Percentiles rank a stretch among this genome's conserved stretches.
These are phyloP conservation scores for Leccinum incarnatum DNA, from an alignment of 768 basidiomycete species.

Conservation along the genomic window DNA sequence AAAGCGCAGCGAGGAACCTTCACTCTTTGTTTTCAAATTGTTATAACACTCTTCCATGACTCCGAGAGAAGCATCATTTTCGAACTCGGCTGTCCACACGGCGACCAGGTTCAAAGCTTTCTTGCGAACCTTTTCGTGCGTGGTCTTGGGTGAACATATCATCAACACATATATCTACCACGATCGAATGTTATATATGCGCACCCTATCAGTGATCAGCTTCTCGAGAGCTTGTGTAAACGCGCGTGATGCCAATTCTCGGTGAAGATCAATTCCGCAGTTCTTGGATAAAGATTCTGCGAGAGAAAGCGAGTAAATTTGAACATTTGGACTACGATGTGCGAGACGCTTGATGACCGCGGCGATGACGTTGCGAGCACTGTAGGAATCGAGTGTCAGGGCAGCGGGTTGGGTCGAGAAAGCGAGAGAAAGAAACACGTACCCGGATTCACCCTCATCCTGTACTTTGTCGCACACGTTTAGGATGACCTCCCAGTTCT, in stretches of 20 bases:
- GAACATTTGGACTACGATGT: constrained; percentile 95
- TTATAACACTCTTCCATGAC: constrained; percentile 92
- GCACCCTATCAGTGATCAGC: constrained; percentile 83
- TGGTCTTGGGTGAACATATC: constrained; percentile 52
- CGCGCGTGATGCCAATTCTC: constrained; percentile 84
- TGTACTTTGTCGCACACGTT: constrained; percentile 95
- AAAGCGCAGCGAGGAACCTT: constrained; percentile 10
- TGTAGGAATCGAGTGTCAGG: constrained; percentile 35
- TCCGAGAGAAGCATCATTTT: constrained; percentile 73
- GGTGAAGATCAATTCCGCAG: constrained; percentile 73
- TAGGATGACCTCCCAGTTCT: constrained; percentile 94
- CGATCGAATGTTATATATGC: constrained; percentile 18
- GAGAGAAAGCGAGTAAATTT: constrained; percentile 87
- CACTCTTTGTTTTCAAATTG: constrained; percentile 79
- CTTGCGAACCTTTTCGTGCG: constrained; percentile 87
- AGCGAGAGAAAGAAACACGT: constrained; percentile 2
- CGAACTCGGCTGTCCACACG: constrained; percentile 83
- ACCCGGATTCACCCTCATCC: constrained; percentile 89
- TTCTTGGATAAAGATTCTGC: constrained; percentile 92
- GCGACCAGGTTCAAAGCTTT: constrained; percentile 71
- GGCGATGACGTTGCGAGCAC: constrained; percentile 82
- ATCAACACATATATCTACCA: constrained; percentile 9
- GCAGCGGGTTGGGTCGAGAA: constrained; percentile 1
- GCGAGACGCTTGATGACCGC: constrained; percentile 86
- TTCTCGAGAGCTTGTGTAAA: constrained; percentile 90